Base-by-base conservation (phyloP, 495 filamentous ascomycete species). In the Daldinia vernicosa region DNA sequence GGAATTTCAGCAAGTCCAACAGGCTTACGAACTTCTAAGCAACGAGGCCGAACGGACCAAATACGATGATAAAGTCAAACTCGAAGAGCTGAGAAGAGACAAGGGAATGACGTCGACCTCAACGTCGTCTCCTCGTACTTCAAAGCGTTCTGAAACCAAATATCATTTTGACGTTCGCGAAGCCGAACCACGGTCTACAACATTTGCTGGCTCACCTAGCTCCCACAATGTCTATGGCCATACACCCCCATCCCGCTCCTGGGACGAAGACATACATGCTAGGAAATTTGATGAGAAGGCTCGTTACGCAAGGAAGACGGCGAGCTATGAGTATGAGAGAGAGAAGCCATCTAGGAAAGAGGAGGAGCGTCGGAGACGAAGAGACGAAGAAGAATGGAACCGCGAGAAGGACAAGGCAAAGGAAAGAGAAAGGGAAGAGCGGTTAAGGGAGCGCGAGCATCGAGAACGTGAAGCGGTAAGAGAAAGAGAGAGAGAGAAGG, bases 1-100 rank as follows among this genome's bases (percentile, higher is more conserved):
- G 63, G 88, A 97, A 81, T 99, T 98, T 78, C 93, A 98, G 79
- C 90, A 90, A 78, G 93, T 98, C 33, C 95, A 98, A 78, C 87
- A 94, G 69, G 93, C 95, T 52, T 99, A 96, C 78, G 95, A 98
- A 80, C 83, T 96, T 14, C 87, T 99, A 50, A 93, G 89, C 75
- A 92, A 98, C 76, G 91, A 94, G 28, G 82, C 80, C 3, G 87
- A 88, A 66, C 85, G 93, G 69, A 72, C 82, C 57, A 88, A 87
- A 64, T 96, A 97, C 80, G 93, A 99, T 78, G 88, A 92, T 32
- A 86, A 90, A 76, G 84, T 91, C 40, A 86, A 84, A 74, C 79
- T 95, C 43, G 77, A 80, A 47, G 85, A 91, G 77, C 66, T 82
- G 71, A 78, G 54, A 55, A 79, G 76, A 76, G 79, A 75, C 26